A percentile compares a stretch with the other conserved stretches of the same genome.
These are phyloP conservation scores for Anthostomella pinea DNA, from an alignment of 2,329 filamentous ascomycete species.

Conservation along the genomic window DNA sequence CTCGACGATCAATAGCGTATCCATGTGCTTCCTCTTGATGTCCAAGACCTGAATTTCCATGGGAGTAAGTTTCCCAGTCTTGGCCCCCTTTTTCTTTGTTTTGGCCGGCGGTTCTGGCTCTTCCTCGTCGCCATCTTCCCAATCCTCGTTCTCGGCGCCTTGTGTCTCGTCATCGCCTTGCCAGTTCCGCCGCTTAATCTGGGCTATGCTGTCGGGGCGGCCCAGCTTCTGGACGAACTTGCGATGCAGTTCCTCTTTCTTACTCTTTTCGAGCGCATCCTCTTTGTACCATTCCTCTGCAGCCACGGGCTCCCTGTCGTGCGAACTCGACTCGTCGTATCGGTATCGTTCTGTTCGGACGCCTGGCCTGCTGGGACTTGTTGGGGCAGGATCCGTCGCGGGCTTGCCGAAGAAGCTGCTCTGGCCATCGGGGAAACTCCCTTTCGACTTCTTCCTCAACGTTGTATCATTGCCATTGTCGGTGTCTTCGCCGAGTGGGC, in stretches of 20 bases:
- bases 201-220: conserved; percentile 73
- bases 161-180: conserved; percentile 52
- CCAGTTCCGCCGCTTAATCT: conserved; percentile 60
- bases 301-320: conserved; percentile 38
- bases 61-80: conserved; percentile 78
- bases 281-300: conserved; percentile 44
- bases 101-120: conserved; percentile 45
- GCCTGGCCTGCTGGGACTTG: conserved; percentile 26
- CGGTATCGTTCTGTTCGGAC: conserved; percentile 51
- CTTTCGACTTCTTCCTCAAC: conserved; percentile 46
- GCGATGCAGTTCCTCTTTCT: conserved; percentile 71
- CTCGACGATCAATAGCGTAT: conserved; percentile 87
- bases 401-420: conserved; percentile 40
- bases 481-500: conserved; percentile 47
- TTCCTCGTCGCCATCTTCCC: conserved; percentile 55
- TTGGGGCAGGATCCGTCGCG: conserved; percentile 18
- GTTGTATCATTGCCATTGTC: conserved; percentile 43
- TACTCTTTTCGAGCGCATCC: conserved; percentile 48
- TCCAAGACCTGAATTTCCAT: conserved; percentile 92
- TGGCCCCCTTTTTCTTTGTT: conserved; percentile 66
- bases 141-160: conserved; percentile 50
- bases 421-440: conserved; percentile 38
- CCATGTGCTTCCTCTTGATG: conserved; percentile 87
- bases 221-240: conserved; percentile 91
- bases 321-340: conserved; percentile 45